Base-by-base conservation (phyloP, 441 rosid genomes). In the Bruguiera hainesii region DNA sequence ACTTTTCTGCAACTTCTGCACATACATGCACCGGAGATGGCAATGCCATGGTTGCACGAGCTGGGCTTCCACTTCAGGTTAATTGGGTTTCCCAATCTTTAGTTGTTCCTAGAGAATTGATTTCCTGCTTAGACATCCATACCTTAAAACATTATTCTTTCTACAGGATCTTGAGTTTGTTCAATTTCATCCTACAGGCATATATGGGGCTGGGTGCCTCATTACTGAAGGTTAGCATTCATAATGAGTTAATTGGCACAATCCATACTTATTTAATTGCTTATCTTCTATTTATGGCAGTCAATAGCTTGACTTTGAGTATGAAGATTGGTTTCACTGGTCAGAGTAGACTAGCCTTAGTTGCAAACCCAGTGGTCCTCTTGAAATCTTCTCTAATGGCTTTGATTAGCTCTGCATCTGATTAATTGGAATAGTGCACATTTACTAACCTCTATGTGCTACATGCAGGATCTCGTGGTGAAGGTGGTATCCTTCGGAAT, bases 1-100 rank as follows among this genome's bases (percentile, higher is more conserved):
- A 89, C 76, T 94, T 94, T 79, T 94, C 98, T 67, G 97, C 98
- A 70, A 94, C 98, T 76, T 94, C 97, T 52, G 98, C 98, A 66
- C 98, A 94, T 82, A 94, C 97, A 51, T 94, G 96, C 78, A 94
- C 98, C 15, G 97, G 98, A 71, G 98, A 94, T 76, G 98, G 97
- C 68, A 91, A 87, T 79, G 96, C 96, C 69, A 94, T 94, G 98
- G 97, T 87, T 81, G 89, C 98, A 58, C 88, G 96, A 16, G 96
- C 97, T 71, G 97, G 97, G 65, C 80, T 94, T 56, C 96, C 97
- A 7, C 93, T 94, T 39, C 79, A 91, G 93, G 98, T 94, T 70
- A 71, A 71, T 75, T 67, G 33, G 64, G 37, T 65, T 67, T 66
- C 66, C 51, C 58, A 65, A 52, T 55, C 23, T 52, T 77, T 56